Conservation (phyloP, 768 basidiomycete genomes). For the Boletales sp. region DNA sequence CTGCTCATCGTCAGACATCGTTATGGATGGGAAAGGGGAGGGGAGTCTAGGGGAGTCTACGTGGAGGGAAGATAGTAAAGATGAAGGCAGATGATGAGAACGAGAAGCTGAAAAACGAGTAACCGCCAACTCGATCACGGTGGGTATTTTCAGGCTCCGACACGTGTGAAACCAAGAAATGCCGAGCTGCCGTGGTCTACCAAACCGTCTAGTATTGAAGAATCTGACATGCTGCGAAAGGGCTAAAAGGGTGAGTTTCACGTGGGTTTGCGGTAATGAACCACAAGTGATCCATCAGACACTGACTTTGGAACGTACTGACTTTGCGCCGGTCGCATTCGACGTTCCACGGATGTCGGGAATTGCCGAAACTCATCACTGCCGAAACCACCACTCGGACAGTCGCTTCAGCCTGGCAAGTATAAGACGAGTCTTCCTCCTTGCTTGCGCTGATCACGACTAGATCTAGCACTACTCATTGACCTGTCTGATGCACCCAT, state of each 20-base stretch:
- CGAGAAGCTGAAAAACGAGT: slow-evolving; percentile 14
- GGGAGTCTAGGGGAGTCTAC: slow-evolving; percentile 22
- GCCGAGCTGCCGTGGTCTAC: slow-evolving; percentile 18
- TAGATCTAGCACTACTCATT: not conserved
- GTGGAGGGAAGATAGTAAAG: slow-evolving; percentile 17
- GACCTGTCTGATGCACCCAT: slow-evolving; percentile 54
- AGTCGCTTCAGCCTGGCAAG: slow-evolving; percentile 6
- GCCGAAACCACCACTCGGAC: not conserved
- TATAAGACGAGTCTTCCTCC: not conserved
- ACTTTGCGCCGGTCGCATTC: too few species aligned
- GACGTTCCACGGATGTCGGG: not conserved
- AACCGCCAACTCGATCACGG: slow-evolving; percentile 20
- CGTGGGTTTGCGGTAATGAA: not conserved
- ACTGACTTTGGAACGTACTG: not conserved
- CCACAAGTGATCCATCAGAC: not conserved
- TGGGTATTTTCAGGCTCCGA: slow-evolving; percentile 43
- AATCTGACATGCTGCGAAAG: too few species aligned
- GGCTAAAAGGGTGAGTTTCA: not conserved
- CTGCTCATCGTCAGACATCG: slow-evolving; percentile 91
- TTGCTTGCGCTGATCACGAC: slow-evolving; percentile 2
- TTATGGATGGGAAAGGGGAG: slow-evolving; percentile 22
- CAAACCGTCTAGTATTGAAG: too few species aligned
- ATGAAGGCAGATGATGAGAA: slow-evolving; percentile 29
- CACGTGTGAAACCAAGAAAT: slow-evolving; percentile 13
- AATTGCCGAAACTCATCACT: slow-evolving; percentile 13